Conservation (phyloP, 1,139 yeast genomes). For the Candida sp. region DNA sequence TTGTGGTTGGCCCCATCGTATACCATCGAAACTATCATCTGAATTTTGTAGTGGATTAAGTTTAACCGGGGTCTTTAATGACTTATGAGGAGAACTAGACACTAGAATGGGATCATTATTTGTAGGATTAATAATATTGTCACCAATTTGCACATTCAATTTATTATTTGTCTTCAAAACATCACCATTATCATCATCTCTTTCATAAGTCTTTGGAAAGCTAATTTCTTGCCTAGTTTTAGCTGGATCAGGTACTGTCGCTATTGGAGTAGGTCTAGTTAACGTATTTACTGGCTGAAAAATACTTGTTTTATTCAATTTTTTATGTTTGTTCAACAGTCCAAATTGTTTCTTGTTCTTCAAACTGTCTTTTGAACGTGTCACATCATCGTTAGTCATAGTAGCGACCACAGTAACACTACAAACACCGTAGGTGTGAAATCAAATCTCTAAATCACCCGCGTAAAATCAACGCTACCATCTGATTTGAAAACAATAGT, state of each 20-base stretch:
- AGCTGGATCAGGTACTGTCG: conserved; percentile 2
- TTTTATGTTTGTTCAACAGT: background rate
- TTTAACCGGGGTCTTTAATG: background rate
- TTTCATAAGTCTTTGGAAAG: background rate
- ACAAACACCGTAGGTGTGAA: too few relatives aligned
- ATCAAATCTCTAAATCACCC: background rate
- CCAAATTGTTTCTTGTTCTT: background rate
- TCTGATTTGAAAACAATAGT: too few relatives aligned
- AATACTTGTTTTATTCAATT: background rate
- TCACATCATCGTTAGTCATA: background rate
- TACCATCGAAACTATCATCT: conserved; percentile 46
- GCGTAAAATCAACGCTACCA: background rate
- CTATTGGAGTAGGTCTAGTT: background rate
- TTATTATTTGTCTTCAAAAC: background rate
- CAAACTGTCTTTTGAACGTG: background rate
- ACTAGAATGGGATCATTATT: background rate
- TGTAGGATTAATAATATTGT: too few relatives aligned
- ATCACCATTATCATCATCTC: background rate
- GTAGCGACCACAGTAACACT: background rate
- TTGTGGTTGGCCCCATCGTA: conserved; percentile 41
- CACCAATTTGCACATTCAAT: background rate
- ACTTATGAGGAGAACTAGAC: background rate
- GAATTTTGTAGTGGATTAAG: conserved; percentile 28
- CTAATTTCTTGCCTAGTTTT: background rate
- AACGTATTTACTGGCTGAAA: background rate